phyloP scores from a whole-genome alignment of 345 rosid species.

The Salix dunnii region DNA sequence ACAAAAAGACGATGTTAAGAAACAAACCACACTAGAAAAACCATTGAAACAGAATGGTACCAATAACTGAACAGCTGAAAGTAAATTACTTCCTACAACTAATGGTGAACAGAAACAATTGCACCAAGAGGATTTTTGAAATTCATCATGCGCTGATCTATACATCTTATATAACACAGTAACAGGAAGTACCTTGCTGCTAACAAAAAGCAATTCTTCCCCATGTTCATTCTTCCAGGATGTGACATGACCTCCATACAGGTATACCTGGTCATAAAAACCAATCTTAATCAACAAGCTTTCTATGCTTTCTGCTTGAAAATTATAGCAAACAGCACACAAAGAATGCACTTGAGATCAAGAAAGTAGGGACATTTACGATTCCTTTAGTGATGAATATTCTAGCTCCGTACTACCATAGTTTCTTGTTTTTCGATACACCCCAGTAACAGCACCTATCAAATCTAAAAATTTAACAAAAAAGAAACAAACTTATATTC shows the following conservation, averaged over 20 bases:
- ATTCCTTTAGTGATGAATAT: background rate
- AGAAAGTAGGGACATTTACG: background rate
- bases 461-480: conserved; percentile 1
- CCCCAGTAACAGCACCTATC: background rate
- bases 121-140: background rate
- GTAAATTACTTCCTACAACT: background rate
- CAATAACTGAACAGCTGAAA: background rate
- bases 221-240: conserved; percentile 95
- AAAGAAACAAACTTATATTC: background rate
- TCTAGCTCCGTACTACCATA: background rate
- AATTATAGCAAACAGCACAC: background rate
- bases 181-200: conserved; percentile 54
- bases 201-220: conserved; percentile 77
- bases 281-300: background rate
- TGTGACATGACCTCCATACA: conserved; percentile 89
- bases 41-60: background rate
- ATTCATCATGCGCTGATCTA: background rate
- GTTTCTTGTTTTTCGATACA: background rate
- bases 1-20: background rate
- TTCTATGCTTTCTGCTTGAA: background rate
- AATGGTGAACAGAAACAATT: background rate
- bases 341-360: background rate
- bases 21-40: background rate
- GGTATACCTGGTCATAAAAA: conserved; percentile 50
- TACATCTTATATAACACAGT: background rate